A percentile compares a stretch with the other conserved stretches of the same genome.
Conservation (phyloP, 352 stramenopile genomes). For the Phytophthora kernoviae region DNA sequence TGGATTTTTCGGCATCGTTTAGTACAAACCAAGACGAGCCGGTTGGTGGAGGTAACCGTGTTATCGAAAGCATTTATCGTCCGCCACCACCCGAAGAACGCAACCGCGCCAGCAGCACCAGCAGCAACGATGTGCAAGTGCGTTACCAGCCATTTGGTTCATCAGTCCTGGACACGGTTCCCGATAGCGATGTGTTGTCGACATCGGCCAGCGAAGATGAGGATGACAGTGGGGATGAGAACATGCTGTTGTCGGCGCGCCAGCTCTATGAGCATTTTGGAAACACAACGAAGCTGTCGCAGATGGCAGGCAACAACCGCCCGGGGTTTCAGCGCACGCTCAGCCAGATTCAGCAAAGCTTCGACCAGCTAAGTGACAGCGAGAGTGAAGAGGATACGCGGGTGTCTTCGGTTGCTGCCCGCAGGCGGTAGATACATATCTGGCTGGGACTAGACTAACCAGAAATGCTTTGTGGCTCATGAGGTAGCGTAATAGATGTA, state of each 20-base stretch:
- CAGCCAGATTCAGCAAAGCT: slow-evolving; percentile 61
- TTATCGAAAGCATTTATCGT: slow-evolving; percentile 6
- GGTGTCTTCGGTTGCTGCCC: slow-evolving; percentile 6
- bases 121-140: slow-evolving; percentile 28
- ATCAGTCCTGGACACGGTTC: slow-evolving; percentile 32
- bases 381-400: slow-evolving; percentile 20
- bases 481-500: not conserved
- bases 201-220: slow-evolving; percentile 21
- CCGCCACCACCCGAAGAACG: slow-evolving; percentile 16
- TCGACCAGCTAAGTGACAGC: slow-evolving; percentile 65
- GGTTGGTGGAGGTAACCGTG: not conserved
- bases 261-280: slow-evolving; percentile 50
- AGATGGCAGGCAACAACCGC: slow-evolving; percentile 35
- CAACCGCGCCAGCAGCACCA: slow-evolving; percentile 21
- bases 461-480: not conserved
- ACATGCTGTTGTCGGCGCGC: slow-evolving; percentile 42
- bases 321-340: slow-evolving; percentile 60
- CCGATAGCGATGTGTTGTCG: slow-evolving; percentile 14
- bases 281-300: slow-evolving; percentile 53
- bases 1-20: slow-evolving; percentile 37
- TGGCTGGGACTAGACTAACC: not conserved
- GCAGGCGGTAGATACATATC: slow-evolving; percentile 9
- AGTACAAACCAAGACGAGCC: slow-evolving; percentile 23
- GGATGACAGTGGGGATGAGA: slow-evolving; percentile 47
- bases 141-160: slow-evolving; percentile 31